Percentiles rank a stretch among this genome's conserved stretches.
Conservation (phyloP, 2,329 filamentous ascomycete genomes). For the Alternaria dauci region DNA sequence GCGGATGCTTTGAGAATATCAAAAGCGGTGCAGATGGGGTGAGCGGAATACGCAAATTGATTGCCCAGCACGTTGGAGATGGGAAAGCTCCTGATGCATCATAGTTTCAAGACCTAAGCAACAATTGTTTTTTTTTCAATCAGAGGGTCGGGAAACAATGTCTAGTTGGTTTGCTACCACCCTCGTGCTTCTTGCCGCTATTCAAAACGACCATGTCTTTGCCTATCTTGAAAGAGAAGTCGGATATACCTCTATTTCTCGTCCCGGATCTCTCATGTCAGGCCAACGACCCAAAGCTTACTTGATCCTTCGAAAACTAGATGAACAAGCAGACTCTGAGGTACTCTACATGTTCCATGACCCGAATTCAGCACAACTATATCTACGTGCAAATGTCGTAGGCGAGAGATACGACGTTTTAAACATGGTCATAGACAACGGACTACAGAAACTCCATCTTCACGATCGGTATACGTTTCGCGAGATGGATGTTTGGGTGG, state of each 20-base stretch:
- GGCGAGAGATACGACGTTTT: neutral
- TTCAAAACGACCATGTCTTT: neutral
- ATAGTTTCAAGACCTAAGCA: neutral
- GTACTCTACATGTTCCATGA: neutral
- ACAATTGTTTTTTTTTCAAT: neutral
- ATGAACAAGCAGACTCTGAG: neutral
- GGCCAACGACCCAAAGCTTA: neutral
- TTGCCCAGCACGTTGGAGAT: neutral
- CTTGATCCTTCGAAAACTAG: neutral
- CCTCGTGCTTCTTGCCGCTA: neutral
- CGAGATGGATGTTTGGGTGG: neutral
- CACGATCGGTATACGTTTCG: neutral
- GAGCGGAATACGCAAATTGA: neutral
- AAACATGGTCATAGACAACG: neutral
- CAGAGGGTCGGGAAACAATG: rapidly evolving
- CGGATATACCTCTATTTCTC: neutral
- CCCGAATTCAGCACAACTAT: neutral
- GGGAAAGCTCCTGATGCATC: neutral
- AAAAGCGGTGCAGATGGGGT: neutral
- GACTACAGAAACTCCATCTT: neutral
- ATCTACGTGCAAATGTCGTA: neutral
- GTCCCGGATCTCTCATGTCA: neutral
- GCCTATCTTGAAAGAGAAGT: too few species aligned
- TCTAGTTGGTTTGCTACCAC: neutral
- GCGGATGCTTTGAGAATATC: neutral